phyloP scores from a whole-genome alignment of 768 basidiomycete species.

The Pisolithus tinctorius region DNA sequence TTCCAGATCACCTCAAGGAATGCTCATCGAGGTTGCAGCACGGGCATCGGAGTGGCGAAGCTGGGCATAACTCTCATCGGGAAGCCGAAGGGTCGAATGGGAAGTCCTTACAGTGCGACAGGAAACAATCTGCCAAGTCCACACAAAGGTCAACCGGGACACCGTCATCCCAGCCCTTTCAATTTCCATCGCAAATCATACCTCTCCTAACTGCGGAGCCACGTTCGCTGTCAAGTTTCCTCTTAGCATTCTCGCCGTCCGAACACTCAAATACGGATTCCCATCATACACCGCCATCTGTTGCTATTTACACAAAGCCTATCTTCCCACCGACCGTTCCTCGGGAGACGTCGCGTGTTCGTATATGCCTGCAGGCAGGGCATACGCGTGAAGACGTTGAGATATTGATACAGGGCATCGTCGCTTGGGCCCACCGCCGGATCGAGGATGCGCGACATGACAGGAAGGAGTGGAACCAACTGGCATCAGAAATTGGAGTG shows the following conservation, averaged over 20 bases:
- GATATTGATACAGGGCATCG: conserved; percentile 42
- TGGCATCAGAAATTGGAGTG: conserved; percentile 12
- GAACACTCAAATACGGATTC: background rate
- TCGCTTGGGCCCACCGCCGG: conserved; percentile 29
- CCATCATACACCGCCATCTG: background rate
- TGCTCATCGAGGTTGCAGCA: background rate
- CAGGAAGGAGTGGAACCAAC: conserved; percentile 6
- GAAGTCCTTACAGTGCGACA: background rate
- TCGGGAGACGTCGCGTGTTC: conserved; percentile 73
- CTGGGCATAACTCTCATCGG: conserved; percentile 2
- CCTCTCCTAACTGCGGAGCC: conserved; percentile 77
- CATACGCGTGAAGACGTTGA: conserved; percentile 63
- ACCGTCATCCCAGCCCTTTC: background rate
- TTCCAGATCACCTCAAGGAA: conserved; percentile 17
- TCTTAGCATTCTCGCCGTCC: conserved; percentile 25
- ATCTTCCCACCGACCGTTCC: conserved; percentile 90
- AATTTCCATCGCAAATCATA: conserved; percentile 65
- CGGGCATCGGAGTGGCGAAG: background rate
- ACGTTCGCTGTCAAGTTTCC: conserved; percentile 65
- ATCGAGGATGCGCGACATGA: conserved; percentile 4
- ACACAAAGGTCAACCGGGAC: background rate
- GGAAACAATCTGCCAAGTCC: background rate
- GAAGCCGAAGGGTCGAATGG: background rate
- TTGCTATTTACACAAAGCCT: conserved; percentile 60
- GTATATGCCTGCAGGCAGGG: conserved; percentile 83